Percentiles rank a stretch among this genome's conserved stretches.
These are phyloP conservation scores for Scedosporium aurantiacum DNA, from an alignment of 2,329 filamentous ascomycete species.

Conservation along the genomic window DNA sequence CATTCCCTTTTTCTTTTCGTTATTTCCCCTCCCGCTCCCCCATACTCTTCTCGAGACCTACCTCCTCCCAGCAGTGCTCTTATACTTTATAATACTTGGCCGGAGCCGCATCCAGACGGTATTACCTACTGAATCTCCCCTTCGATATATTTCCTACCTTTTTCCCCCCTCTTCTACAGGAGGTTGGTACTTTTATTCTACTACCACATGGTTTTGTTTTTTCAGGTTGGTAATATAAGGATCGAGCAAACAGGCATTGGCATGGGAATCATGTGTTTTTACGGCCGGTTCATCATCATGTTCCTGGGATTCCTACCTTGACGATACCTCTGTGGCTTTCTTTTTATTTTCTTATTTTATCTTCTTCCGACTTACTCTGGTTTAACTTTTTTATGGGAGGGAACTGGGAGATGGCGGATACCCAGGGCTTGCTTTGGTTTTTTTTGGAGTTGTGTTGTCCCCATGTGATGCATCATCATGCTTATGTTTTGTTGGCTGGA, in stretches of 20 bases:
- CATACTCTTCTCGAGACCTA: background rate
- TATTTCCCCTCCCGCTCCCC: background rate
- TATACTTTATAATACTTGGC: background rate
- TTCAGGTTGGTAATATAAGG: background rate
- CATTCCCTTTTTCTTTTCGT: background rate
- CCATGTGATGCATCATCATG: background rate
- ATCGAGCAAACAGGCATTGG: background rate
- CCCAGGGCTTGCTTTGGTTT: conserved; percentile 8
- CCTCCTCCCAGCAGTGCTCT: background rate
- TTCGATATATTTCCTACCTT: background rate
- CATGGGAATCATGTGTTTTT: background rate
- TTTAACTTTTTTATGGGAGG: conserved; percentile 7
- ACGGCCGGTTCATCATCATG: too few relatives aligned
- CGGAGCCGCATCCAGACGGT: background rate
- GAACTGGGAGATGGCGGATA: conserved; percentile 9
- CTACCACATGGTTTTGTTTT: too few relatives aligned
- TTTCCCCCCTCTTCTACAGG: background rate
- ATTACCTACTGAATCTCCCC: background rate
- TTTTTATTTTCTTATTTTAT: background rate
- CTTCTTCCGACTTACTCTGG: conserved; percentile 2
- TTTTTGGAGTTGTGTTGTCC: background rate
- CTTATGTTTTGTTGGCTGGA: background rate
- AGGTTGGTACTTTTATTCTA: background rate
- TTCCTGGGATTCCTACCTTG: background rate
- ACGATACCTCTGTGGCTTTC: background rate